Evolutionary conservation across 306 rosid genomes (phyloP).

Genomic region (Casuarina equisetifolia): DNA sequence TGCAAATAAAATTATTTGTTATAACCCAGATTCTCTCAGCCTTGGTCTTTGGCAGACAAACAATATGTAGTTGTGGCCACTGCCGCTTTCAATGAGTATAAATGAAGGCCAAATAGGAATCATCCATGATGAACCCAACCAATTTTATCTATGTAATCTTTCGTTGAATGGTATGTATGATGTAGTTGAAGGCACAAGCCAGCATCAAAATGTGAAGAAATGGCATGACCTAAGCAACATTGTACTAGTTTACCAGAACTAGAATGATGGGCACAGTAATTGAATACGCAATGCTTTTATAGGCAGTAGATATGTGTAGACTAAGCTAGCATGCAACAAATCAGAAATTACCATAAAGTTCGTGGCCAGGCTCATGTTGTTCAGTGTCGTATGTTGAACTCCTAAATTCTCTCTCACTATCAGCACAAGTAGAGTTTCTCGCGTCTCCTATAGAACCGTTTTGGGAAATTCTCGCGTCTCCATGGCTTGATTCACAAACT

Average conservation of each 20-base stretch:
- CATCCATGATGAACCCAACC: not conserved
- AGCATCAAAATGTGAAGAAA: not conserved
- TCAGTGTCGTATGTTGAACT: conserved; percentile 2
- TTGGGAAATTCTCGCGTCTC: conserved; percentile 30
- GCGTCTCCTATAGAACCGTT: conserved; percentile 37
- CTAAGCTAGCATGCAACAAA: not conserved
- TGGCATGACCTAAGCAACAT: not conserved
- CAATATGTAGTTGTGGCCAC: not conserved
- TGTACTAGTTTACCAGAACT: not conserved
- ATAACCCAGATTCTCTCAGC: not conserved
- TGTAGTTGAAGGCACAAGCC: not conserved
- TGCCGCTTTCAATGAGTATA: not conserved
- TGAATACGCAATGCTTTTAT: not conserved
- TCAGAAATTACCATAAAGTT: conserved; percentile 21
- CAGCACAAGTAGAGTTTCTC: conserved; percentile 23
- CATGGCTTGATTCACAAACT: conserved; percentile 31
- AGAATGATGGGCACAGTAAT: not conserved
- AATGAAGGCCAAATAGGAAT: not conserved
- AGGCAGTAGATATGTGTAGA: not conserved
- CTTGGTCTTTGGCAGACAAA: not conserved
- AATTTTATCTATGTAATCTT: not conserved
- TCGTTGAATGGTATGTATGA: not conserved
- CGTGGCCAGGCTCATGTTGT: conserved; percentile 2
- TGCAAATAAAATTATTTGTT: not conserved
- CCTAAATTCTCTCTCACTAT: conserved; percentile 28